Conservation (phyloP, 148 eudicot species). For the Chenopodium quinoa region DNA sequence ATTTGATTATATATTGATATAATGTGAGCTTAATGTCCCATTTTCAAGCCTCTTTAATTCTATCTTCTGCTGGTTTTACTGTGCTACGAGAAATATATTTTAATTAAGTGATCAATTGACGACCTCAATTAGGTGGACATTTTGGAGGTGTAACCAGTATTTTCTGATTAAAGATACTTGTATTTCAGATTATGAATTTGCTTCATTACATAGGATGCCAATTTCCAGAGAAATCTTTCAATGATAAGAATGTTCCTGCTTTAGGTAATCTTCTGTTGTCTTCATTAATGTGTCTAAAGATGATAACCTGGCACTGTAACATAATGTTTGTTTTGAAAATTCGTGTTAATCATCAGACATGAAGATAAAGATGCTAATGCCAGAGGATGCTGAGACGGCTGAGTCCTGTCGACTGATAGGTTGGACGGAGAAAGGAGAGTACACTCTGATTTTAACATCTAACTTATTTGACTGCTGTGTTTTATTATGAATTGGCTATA, state of each 20-base stretch:
- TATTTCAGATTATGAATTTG: conserved; percentile 79
- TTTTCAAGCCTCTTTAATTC: too few species aligned
- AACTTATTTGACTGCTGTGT: neutral
- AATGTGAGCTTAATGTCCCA: too few species aligned
- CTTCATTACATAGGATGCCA: conserved; percentile 91
- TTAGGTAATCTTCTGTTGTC: conserved; percentile 46
- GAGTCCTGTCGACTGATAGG: conserved; percentile 90
- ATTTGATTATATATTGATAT: too few species aligned
- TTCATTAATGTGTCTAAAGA: neutral
- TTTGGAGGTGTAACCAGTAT: neutral
- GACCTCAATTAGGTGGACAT: neutral
- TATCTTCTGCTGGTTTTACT: too few species aligned
- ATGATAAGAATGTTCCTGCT: conserved; percentile 88
- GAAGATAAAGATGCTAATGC: conserved; percentile 97
- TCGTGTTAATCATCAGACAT: conserved; percentile 50
- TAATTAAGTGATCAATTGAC: too few species aligned
- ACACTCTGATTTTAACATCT: neutral
- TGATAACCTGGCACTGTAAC: neutral
- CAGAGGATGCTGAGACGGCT: conserved; percentile 72
- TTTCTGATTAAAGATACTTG: neutral
- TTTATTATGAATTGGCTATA: neutral
- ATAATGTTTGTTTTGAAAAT: neutral
- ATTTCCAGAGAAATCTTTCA: conserved; percentile 92
- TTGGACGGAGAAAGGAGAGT: conserved; percentile 97
- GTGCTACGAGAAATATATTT: too few species aligned